Evolutionary conservation across 768 basidiomycete genomes (phyloP).

Genomic region (Lactifluus hygrophoroides): DNA sequence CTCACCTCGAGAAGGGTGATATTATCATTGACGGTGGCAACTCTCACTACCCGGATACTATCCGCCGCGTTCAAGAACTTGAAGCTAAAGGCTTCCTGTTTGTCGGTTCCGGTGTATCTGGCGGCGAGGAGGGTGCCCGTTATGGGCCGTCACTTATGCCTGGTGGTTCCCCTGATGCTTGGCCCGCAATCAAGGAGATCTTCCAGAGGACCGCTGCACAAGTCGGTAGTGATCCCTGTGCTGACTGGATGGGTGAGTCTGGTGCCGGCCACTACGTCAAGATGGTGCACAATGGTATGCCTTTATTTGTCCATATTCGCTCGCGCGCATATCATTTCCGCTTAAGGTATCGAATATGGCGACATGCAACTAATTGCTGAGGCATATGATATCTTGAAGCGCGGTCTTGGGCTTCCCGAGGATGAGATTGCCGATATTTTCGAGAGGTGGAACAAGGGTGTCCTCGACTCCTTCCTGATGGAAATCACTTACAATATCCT

Average conservation of each 20-base stretch:
- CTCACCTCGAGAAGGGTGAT: slow-evolving; percentile 89
- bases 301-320: slow-evolving; percentile 8
- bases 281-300: slow-evolving; percentile 94
- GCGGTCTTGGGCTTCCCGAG: slow-evolving; percentile 80
- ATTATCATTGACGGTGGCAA: slow-evolving; percentile 99
- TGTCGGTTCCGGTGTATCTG: slow-evolving; percentile 97
- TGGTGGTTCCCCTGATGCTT: slow-evolving; percentile 88
- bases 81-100: slow-evolving; percentile 93
- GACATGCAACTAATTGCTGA: slow-evolving; percentile 99
- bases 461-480: slow-evolving; percentile 98
- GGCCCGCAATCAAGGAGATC: slow-evolving; percentile 96
- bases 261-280: slow-evolving; percentile 98
- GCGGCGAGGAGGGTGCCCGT: slow-evolving; percentile 98
- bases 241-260: slow-evolving; percentile 98
- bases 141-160: slow-evolving; percentile 99
- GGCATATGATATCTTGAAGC: slow-evolving; percentile 97
- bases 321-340: background rate
- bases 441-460: slow-evolving; percentile 93
- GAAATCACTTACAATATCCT: slow-evolving; percentile 98
- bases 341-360: slow-evolving; percentile 92
- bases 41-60: slow-evolving; percentile 97
- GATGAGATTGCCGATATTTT: slow-evolving; percentile 94
- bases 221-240: slow-evolving; percentile 91
- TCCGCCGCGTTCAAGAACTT: slow-evolving; percentile 88
- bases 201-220: slow-evolving; percentile 98